These are phyloP conservation scores for Trypanosoma mega DNA, from an alignment of 208 protist genomes.

Conservation along the genomic window DNA sequence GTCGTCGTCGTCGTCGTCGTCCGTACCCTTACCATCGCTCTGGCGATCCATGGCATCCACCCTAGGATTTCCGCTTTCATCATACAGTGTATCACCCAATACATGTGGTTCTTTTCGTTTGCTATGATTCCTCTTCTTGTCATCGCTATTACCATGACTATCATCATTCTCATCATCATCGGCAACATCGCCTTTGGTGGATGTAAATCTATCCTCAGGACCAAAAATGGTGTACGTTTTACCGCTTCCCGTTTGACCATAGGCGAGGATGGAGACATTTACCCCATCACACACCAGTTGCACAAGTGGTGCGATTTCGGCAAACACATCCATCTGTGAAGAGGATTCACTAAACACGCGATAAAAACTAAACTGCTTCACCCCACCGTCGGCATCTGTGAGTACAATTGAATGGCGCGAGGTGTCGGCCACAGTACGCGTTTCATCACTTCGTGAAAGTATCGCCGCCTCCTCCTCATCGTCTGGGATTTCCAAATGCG, in stretches of 20 bases:
- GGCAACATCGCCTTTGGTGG: background rate
- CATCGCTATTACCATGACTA: background rate
- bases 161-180: background rate
- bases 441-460: background rate
- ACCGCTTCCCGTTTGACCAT: slow-evolving; percentile 65
- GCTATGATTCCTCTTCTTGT: too few species aligned
- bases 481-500: too few species aligned
- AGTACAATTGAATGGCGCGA: slow-evolving; percentile 10
- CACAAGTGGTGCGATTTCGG: slow-evolving; percentile 41
- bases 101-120: too few species aligned
- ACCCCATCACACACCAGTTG: slow-evolving; percentile 39
- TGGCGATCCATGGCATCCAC: too few species aligned
- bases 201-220: background rate
- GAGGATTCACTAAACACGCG: slow-evolving; percentile 16
- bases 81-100: too few species aligned
- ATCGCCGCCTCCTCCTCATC: background rate
- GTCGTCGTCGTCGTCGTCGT: background rate
- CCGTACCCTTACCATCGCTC: background rate
- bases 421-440: slow-evolving; percentile 9
- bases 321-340: slow-evolving; percentile 36
- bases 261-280: slow-evolving; percentile 57
- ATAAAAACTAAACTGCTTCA: slow-evolving; percentile 26
- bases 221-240: slow-evolving; percentile 80
- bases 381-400: background rate
- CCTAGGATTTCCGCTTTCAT: too few species aligned